These are phyloP conservation scores for Ceratocystis cacaofunesta DNA, from an alignment of 2,329 filamentous ascomycete species.

Conservation along the genomic window DNA sequence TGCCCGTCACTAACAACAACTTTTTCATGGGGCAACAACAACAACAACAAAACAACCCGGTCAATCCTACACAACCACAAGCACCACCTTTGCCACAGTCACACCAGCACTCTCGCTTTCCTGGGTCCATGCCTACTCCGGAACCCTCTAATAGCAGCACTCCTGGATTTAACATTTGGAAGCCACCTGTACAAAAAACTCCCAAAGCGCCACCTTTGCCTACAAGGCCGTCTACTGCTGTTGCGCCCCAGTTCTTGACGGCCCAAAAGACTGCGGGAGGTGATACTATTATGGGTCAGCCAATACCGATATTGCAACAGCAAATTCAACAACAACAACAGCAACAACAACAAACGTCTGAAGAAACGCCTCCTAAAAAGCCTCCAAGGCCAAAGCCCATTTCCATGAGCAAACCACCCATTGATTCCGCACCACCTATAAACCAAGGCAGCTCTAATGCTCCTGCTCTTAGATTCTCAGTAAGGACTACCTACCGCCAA, in stretches of 20 bases:
- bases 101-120: neutral
- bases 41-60: slow-evolving; percentile 5
- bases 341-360: neutral
- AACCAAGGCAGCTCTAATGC: neutral
- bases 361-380: slow-evolving; percentile 6
- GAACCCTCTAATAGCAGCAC: neutral
- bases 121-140: neutral
- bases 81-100: slow-evolving; percentile 10
- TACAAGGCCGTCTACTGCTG: slow-evolving; percentile 17
- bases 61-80: neutral
- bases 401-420: neutral
- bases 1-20: neutral
- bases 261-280: slow-evolving; percentile 14
- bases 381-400: slow-evolving; percentile 7
- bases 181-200: slow-evolving; percentile 28
- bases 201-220: slow-evolving; percentile 25
- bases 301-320: slow-evolving; percentile 19
- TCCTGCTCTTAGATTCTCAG: neutral
- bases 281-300: slow-evolving; percentile 3
- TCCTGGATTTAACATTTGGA: slow-evolving; percentile 23
- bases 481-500: neutral
- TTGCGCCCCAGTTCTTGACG: slow-evolving; percentile 17
- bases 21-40: slow-evolving; percentile 14
- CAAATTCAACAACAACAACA: neutral
- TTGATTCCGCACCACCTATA: neutral